Conservation (phyloP, 768 basidiomycete species). For the Boletus subparvulus region DNA sequence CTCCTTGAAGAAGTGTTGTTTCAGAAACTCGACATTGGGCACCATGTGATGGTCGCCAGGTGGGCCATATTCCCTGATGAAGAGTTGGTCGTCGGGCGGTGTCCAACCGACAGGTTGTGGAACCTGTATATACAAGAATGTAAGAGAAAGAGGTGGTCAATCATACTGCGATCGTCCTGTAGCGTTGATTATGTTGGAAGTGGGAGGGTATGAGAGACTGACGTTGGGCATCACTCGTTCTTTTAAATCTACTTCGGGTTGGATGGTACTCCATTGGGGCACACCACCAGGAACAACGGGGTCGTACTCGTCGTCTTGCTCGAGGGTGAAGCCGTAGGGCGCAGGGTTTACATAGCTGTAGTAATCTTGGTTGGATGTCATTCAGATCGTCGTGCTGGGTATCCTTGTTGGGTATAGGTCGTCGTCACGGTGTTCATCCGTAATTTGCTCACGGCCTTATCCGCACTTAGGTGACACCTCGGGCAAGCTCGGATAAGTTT, state of each 20-base stretch:
- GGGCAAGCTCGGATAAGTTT: no score
- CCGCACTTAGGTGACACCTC: no score
- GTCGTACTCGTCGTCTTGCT: constrained; percentile 36
- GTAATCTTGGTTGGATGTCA: constrained; percentile 29
- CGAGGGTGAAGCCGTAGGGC: constrained; percentile 6
- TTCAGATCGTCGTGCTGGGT: constrained; percentile 19
- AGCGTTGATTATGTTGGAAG: constrained; percentile 10
- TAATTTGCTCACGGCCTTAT: no score
- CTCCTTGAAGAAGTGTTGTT: constrained; percentile 86
- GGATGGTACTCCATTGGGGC: constrained; percentile 21
- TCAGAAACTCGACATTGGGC: constrained; percentile 78
- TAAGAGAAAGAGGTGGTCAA: constrained; percentile 26
- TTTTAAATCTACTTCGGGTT: constrained; percentile 19
- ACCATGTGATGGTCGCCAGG: constrained; percentile 40
- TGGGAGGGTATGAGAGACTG: constrained; percentile 24
- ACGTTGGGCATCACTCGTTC: constrained; percentile 36
- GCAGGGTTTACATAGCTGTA: constrained; percentile 16
- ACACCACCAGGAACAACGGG: constrained; percentile 26
- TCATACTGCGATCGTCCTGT: constrained; percentile 24
- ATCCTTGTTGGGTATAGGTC: constrained; percentile 19
- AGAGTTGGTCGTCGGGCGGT: constrained; percentile 78
- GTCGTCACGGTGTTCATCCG: no score
- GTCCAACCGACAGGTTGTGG: constrained; percentile 60
- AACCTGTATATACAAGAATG: constrained; percentile 47
- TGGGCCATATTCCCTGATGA: constrained; percentile 45